phyloP scores from a whole-genome alignment of 257 asterid species.

The Gynochthodes officinalis region DNA sequence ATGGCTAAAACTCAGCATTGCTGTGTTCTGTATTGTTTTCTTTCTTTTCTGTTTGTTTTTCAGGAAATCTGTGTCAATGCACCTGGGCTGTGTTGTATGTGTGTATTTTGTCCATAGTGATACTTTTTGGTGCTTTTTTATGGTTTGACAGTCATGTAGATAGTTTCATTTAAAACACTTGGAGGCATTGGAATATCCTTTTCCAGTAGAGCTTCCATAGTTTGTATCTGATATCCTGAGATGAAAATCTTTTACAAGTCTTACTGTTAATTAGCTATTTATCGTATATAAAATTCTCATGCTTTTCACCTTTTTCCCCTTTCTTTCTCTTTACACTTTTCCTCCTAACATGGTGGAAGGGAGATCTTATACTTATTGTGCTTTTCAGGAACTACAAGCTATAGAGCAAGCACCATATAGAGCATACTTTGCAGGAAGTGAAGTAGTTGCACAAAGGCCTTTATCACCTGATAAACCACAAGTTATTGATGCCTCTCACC shows the following conservation, averaged over 20 bases:
- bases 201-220: background rate
- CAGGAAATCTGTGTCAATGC: background rate
- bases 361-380: slow-evolving; percentile 6
- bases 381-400: slow-evolving; percentile 45
- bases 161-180: background rate
- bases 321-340: background rate
- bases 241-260: background rate
- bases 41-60: background rate
- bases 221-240: background rate
- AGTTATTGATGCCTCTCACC: slow-evolving; percentile 67
- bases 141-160: background rate
- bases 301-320: background rate
- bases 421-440: slow-evolving; percentile 41
- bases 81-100: background rate
- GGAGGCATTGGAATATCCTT: background rate
- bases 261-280: background rate
- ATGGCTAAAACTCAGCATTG: background rate
- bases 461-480: slow-evolving; percentile 48
- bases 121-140: background rate
- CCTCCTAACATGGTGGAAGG: background rate
- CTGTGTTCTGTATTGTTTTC: background rate
- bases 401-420: slow-evolving; percentile 42
- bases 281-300: background rate
- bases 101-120: background rate
- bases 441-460: slow-evolving; percentile 34